Evolutionary conservation across 129 eudicot species (phyloP).

Genomic region (Helianthus tuberosus): DNA sequence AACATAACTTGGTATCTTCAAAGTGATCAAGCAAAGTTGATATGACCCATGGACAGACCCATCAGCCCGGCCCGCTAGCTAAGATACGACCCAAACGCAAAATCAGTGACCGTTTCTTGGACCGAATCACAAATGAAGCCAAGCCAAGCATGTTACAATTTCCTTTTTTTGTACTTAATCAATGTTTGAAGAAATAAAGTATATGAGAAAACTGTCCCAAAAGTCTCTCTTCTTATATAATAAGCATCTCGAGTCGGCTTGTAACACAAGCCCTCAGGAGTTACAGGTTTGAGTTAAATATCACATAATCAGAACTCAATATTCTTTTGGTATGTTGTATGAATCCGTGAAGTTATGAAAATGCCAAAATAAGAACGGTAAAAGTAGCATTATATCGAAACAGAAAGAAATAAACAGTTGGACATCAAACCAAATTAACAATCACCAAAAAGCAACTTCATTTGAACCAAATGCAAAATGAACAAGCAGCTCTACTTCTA

Average conservation of each 20-base stretch:
- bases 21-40: neutral
- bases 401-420: neutral
- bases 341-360: no score
- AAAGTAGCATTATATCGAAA: neutral
- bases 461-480: slow-evolving; percentile 16
- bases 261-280: neutral
- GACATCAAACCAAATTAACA: neutral
- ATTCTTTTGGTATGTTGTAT: neutral
- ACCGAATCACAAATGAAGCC: no score
- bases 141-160: no score
- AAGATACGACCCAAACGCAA: no score
- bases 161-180: no score
- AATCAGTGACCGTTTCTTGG: no score
- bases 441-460: slow-evolving; percentile 8
- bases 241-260: no score
- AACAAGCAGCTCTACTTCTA: slow-evolving; percentile 15
- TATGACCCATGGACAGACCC: no score
- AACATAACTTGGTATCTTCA: neutral
- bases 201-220: no score
- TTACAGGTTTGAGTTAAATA: neutral
- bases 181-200: no score
- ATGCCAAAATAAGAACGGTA: neutral
- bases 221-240: no score
- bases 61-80: no score
- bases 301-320: neutral